Evolutionary conservation across 1,139 yeast genomes (phyloP).

Genomic region (Saccharomyces hybrid): DNA sequence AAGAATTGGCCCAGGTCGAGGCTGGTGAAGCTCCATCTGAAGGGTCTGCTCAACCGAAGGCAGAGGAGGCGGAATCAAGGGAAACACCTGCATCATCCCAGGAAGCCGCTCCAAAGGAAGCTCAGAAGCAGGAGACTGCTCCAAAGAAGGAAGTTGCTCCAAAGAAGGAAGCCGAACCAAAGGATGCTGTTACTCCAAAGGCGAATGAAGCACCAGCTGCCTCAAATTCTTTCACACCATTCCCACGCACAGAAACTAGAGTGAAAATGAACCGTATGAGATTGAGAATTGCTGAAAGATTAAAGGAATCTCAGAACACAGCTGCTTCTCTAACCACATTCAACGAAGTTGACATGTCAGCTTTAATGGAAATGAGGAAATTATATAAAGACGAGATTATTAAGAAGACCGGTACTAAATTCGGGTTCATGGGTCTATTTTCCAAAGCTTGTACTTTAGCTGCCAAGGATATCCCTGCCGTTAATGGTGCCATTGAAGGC

Average conservation of each 20-base stretch:
- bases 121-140: slow-evolving; percentile 9
- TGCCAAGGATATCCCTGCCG: slow-evolving; percentile 90
- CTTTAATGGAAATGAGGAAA: slow-evolving; percentile 89
- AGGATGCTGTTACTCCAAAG: slow-evolving; percentile 22
- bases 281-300: slow-evolving; percentile 96
- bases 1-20: slow-evolving; percentile 81
- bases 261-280: slow-evolving; percentile 99
- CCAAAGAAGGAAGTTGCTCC: slow-evolving; percentile 16
- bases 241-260: slow-evolving; percentile 79
- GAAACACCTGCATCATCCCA: slow-evolving; percentile 12
- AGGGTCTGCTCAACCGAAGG: slow-evolving; percentile 40
- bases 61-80: slow-evolving; percentile 6
- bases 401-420: slow-evolving; percentile 87
- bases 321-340: slow-evolving; percentile 97
- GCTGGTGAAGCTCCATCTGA: slow-evolving; percentile 80
- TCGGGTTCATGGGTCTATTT: slow-evolving; percentile 99
- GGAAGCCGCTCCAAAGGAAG: slow-evolving; percentile 14
- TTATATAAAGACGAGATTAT: slow-evolving; percentile 93
- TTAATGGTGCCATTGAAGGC: slow-evolving; percentile 90
- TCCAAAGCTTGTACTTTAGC: slow-evolving; percentile 91
- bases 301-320: slow-evolving; percentile 97
- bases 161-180: slow-evolving; percentile 16
- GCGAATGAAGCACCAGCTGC: slow-evolving; percentile 35
- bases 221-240: slow-evolving; percentile 44
- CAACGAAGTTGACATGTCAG: slow-evolving; percentile 96